These are phyloP conservation scores for Choricystis sp. DNA, from an alignment of 139 green algal genomes.

Conservation along the genomic window DNA sequence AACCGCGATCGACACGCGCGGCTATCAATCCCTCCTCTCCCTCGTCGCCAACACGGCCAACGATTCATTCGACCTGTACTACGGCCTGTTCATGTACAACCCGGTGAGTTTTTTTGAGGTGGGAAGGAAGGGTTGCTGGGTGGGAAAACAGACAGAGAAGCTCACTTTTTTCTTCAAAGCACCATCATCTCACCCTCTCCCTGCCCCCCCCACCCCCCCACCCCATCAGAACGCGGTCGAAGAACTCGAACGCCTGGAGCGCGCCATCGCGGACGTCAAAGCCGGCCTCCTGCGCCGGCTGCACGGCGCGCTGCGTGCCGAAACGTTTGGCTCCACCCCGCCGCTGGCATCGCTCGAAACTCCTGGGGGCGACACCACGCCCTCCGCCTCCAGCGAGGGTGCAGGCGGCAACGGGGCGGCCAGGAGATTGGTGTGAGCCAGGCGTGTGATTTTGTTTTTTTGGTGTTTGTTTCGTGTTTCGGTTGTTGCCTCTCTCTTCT, in stretches of 20 bases:
- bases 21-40: slow-evolving; percentile 80
- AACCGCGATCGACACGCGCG: slow-evolving; percentile 88
- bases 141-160: neutral
- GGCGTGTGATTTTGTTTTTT: too few relatives aligned
- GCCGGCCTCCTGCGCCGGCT: slow-evolving; percentile 63
- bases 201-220: neutral
- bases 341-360: too few relatives aligned
- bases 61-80: slow-evolving; percentile 99
- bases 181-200: neutral
- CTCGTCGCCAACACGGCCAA: slow-evolving; percentile 94
- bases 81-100: slow-evolving; percentile 99
- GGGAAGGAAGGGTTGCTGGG: neutral
- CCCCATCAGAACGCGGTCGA: slow-evolving; percentile 45
- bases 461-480: too few relatives aligned
- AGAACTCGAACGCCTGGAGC: slow-evolving; percentile 60
- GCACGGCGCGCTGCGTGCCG: slow-evolving; percentile 46
- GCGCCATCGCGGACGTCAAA: slow-evolving; percentile 69
- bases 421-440: too few relatives aligned
- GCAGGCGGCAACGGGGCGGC: too few relatives aligned
- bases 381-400: too few relatives aligned
- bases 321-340: too few relatives aligned
- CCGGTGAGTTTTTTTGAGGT: slow-evolving; percentile 15
- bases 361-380: too few relatives aligned
- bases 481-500: too few relatives aligned
- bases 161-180: neutral